Evolutionary conservation across 768 basidiomycete species (phyloP).

Genomic region (Kondoa subrosea): DNA sequence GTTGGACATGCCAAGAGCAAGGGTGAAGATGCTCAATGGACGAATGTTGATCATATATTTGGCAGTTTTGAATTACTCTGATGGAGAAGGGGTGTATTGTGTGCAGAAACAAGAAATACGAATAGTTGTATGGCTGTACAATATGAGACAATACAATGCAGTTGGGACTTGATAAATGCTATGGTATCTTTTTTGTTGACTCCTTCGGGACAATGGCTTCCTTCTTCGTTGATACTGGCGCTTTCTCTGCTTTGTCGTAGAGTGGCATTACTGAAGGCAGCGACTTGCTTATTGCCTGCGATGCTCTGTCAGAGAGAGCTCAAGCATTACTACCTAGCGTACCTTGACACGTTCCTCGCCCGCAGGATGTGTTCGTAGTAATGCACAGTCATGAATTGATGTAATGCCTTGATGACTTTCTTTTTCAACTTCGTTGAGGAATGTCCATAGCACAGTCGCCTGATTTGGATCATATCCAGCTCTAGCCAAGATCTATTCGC

Average conservation of each 20-base stretch:
- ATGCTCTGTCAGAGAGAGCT: background rate
- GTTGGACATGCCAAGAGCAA: slow-evolving; percentile 38
- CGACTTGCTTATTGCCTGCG: background rate
- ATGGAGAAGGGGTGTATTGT: background rate
- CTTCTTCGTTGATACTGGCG: background rate
- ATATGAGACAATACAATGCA: background rate
- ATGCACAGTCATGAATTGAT: slow-evolving; percentile 32
- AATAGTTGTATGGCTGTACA: background rate
- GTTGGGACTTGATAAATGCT: no score
- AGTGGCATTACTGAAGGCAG: slow-evolving; percentile 28
- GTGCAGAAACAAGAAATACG: background rate
- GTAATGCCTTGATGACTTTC: slow-evolving; percentile 29
- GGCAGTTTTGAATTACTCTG: slow-evolving; percentile 2
- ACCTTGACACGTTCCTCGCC: slow-evolving; percentile 29
- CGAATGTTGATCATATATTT: slow-evolving; percentile 62
- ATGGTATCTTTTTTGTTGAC: no score
- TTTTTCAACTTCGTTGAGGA: slow-evolving; percentile 35
- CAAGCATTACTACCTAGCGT: background rate
- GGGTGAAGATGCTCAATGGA: slow-evolving; percentile 40
- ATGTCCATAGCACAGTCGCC: slow-evolving; percentile 35
- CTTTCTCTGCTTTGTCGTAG: slow-evolving; percentile 12
- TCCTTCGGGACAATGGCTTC: no score
- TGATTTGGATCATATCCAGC: slow-evolving; percentile 37
- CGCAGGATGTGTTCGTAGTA: slow-evolving; percentile 37
- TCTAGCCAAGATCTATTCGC: slow-evolving; percentile 34